Percentiles rank a stretch among this genome's conserved stretches.
Conservation (phyloP, 1,284 basidiomycete species). For the Xerocomus nothofagi region DNA sequence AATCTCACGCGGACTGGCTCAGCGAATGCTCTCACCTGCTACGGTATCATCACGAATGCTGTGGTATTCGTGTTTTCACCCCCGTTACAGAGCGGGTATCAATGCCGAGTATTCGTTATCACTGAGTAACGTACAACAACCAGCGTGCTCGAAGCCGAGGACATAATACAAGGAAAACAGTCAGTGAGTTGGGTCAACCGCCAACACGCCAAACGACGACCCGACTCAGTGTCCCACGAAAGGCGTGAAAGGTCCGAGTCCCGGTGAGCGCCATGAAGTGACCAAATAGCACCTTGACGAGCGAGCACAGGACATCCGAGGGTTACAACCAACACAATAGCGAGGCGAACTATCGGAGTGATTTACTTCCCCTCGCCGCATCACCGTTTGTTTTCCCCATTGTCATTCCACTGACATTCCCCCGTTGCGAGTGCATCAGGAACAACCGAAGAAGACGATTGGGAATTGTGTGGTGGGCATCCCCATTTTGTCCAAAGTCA, state of each 20-base stretch:
- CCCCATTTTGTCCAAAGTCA: slow-evolving; percentile 2
- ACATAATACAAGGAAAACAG: not conserved
- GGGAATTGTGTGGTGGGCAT: not conserved
- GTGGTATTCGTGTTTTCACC: too few species aligned
- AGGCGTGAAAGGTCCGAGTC: too few species aligned
- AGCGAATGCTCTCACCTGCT: not conserved
- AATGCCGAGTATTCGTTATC: not conserved
- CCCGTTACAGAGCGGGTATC: not conserved
- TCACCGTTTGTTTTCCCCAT: not conserved
- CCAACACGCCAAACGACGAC: too few species aligned
- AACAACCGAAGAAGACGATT: not conserved
- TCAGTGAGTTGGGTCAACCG: too few species aligned
- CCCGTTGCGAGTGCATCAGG: not conserved
- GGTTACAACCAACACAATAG: not conserved
- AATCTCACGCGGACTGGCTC: slow-evolving; percentile 18
- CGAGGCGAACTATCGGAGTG: not conserved
- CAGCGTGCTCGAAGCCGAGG: not conserved
- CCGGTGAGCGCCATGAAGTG: too few species aligned
- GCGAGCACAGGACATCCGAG: too few species aligned
- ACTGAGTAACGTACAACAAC: not conserved
- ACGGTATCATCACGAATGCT: not conserved
- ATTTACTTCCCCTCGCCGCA: not conserved
- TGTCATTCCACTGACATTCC: not conserved
- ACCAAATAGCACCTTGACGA: not conserved
- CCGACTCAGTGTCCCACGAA: not conserved